A percentile compares a stretch with the other conserved stretches of the same genome.
These are phyloP conservation scores for Penicillium carneum DNA, from an alignment of 2,329 filamentous ascomycete genomes.

Conservation along the genomic window DNA sequence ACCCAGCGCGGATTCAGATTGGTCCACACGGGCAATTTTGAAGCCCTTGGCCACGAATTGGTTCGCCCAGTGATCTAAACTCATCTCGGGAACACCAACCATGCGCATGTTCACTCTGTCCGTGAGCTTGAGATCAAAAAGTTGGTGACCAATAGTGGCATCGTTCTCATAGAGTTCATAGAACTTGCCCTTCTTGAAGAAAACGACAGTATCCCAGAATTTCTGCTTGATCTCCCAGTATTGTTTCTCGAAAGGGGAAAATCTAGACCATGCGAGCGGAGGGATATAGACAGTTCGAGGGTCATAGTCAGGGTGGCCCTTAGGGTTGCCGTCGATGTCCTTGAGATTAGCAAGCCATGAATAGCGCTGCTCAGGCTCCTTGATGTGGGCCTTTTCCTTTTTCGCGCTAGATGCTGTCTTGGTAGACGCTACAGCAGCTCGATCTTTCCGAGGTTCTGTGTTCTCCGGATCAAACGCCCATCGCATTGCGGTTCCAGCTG, in stretches of 20 bases:
- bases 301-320: slow-evolving; percentile 86
- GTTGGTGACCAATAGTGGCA: slow-evolving; percentile 91
- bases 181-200: slow-evolving; percentile 99
- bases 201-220: slow-evolving; percentile 95
- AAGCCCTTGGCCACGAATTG: slow-evolving; percentile 98
- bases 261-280: slow-evolving; percentile 76
- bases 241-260: slow-evolving; percentile 94
- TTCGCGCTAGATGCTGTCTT: slow-evolving; percentile 48
- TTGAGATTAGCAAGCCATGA: slow-evolving; percentile 85
- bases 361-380: slow-evolving; percentile 85
- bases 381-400: slow-evolving; percentile 75
- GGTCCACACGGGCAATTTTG: slow-evolving; percentile 95
- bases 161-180: slow-evolving; percentile 99
- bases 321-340: slow-evolving; percentile 82
- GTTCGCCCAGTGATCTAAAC: slow-evolving; percentile 94
- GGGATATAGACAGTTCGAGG: slow-evolving; percentile 90
- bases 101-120: slow-evolving; percentile 99
- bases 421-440: slow-evolving; percentile 47
- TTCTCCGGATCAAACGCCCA: slow-evolving; percentile 78
- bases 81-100: slow-evolving; percentile 96
- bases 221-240: slow-evolving; percentile 99
- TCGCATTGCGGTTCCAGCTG: slow-evolving; percentile 76
- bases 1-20: slow-evolving; percentile 91
- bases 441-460: slow-evolving; percentile 59
- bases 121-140: slow-evolving; percentile 96